Evolutionary conservation across 169 alveolate genomes (phyloP).

Genomic region (Amoebophrya sp.): DNA sequence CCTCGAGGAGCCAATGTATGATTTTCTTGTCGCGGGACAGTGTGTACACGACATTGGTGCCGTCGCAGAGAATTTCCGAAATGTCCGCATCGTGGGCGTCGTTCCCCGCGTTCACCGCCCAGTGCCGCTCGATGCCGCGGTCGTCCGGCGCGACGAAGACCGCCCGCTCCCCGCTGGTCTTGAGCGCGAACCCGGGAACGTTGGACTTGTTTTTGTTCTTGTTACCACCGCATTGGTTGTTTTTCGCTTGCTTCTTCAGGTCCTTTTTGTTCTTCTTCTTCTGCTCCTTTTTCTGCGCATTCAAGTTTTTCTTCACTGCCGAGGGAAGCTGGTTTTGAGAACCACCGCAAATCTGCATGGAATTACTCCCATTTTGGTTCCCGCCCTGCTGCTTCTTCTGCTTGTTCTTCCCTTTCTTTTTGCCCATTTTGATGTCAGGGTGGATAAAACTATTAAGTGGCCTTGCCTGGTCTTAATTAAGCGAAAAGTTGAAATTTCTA

Average conservation of each 20-base stretch:
- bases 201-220: not conserved
- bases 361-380: no score
- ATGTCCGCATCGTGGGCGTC: not conserved
- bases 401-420: not conserved
- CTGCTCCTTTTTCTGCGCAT: not conserved
- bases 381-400: not conserved
- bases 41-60: not conserved
- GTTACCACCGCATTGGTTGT: not conserved
- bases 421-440: not conserved
- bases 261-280: not conserved
- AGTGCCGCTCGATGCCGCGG: not conserved
- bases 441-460: not conserved
- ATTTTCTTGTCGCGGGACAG: conserved; percentile 1
- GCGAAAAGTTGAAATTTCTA: no score
- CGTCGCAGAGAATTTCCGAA: not conserved
- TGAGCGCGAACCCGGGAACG: not conserved
- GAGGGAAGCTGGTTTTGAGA: not conserved
- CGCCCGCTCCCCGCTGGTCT: not conserved
- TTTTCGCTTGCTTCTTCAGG: not conserved
- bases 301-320: not conserved
- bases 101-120: not conserved
- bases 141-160: not conserved
- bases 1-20: not conserved
- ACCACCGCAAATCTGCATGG: no score
- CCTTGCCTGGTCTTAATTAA: not conserved